A percentile compares a stretch with the other conserved stretches of the same genome.
These are phyloP conservation scores for Cochlearia excelsa DNA, from an alignment of 345 rosid species.

Conservation along the genomic window DNA sequence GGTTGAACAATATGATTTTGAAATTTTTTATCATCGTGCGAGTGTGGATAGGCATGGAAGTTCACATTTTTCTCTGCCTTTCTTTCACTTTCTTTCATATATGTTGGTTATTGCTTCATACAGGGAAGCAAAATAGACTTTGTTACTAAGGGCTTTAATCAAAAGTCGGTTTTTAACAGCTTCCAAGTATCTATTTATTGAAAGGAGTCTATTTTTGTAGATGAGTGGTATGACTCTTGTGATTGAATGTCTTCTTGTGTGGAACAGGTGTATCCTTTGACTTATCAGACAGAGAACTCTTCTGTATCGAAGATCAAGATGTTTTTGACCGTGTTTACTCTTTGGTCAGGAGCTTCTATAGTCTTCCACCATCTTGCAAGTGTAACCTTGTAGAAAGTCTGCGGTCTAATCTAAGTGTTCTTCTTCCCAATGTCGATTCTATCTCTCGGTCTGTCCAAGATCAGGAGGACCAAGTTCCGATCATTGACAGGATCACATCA, in stretches of 20 bases:
- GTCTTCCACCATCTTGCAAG: constrained; percentile 59
- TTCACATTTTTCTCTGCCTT: background rate
- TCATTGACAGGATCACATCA: constrained; percentile 60
- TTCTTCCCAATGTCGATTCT: constrained; percentile 87
- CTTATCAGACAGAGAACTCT: constrained; percentile 86
- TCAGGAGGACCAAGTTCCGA: constrained; percentile 48
- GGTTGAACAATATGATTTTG: background rate
- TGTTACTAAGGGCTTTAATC: too few species aligned
- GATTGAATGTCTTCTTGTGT: background rate
- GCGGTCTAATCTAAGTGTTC: constrained; percentile 84
- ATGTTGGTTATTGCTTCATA: too few species aligned
- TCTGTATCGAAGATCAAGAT: constrained; percentile 85
- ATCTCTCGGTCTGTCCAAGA: constrained; percentile 54
- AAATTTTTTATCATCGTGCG: background rate
- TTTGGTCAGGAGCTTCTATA: constrained; percentile 47
- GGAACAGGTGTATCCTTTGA: constrained; percentile 76
- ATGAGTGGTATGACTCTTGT: background rate
- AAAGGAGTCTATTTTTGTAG: background rate
- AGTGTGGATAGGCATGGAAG: background rate
- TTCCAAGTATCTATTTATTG: background rate
- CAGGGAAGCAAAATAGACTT: too few species aligned
- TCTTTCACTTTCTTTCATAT: background rate
- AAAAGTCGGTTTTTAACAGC: too few species aligned
- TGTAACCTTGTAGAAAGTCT: constrained; percentile 73
- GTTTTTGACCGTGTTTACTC: constrained; percentile 86